phyloP scores from a whole-genome alignment of 371 early-diverging fungal genomes.

The Mortierella sp. region DNA sequence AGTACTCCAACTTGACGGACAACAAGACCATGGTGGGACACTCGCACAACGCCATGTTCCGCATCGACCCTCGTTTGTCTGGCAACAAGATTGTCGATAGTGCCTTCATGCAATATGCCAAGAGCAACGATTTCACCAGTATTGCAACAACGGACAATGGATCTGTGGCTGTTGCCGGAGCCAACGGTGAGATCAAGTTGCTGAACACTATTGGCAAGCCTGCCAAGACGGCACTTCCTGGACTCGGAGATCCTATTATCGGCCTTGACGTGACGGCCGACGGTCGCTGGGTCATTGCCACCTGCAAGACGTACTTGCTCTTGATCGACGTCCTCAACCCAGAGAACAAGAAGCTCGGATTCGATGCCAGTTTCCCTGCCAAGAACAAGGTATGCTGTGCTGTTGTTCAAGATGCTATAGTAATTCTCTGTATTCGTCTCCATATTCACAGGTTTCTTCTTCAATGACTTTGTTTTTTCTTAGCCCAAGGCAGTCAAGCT shows the following conservation, averaged over 20 bases:
- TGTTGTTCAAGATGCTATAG: no score
- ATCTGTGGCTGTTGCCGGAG: conserved; percentile 86
- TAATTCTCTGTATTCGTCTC: not conserved
- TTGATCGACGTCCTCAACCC: conserved; percentile 76
- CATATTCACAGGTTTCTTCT: not conserved
- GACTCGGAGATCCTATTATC: conserved; percentile 89
- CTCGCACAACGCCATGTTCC: conserved; percentile 85
- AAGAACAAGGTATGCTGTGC: conserved; percentile 61
- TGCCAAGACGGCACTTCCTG: conserved; percentile 93
- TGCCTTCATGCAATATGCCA: conserved; percentile 76
- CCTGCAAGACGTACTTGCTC: conserved; percentile 90
- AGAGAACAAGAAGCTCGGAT: conserved; percentile 69
- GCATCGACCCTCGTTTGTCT: conserved; percentile 91
- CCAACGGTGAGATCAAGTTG: conserved; percentile 93
- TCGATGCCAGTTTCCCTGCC: conserved; percentile 73
- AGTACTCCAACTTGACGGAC: conserved; percentile 81
- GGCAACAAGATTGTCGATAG: conserved; percentile 75
- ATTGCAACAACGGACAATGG: conserved; percentile 87
- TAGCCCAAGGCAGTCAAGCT: conserved; percentile 86
- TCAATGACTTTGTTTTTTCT: not conserved
- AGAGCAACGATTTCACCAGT: conserved; percentile 78
- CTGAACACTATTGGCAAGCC: conserved; percentile 83
- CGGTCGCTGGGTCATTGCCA: conserved; percentile 92
- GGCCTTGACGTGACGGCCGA: conserved; percentile 93
- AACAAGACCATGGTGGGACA: conserved; percentile 87